Evolutionary conservation across 805 yeast genomes (phyloP).

Genomic region (Ogataea salicorniae): DNA sequence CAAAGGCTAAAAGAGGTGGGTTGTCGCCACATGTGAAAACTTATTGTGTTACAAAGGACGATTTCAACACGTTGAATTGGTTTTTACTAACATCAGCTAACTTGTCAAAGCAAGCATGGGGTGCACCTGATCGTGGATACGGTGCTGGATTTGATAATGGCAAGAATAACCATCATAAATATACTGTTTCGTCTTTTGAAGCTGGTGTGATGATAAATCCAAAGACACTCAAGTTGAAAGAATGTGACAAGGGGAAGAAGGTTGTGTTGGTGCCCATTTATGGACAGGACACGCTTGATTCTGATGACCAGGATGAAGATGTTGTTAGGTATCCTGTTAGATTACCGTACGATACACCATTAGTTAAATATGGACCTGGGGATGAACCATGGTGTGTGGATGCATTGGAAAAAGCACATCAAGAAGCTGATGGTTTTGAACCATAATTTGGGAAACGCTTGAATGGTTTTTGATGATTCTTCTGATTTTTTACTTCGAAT

Average conservation of each 20-base stretch:
- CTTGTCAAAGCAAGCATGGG: constrained; percentile 80
- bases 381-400: constrained; percentile 51
- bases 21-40: constrained; percentile 61
- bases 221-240: constrained; percentile 14
- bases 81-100: constrained; percentile 70
- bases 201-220: constrained; percentile 47
- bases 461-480: no score
- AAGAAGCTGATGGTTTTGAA: not conserved
- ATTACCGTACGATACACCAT: constrained; percentile 53
- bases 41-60: constrained; percentile 49
- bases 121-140: constrained; percentile 33
- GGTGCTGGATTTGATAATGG: constrained; percentile 11
- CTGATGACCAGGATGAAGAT: not conserved
- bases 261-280: constrained; percentile 38
- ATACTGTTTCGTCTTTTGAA: constrained; percentile 42
- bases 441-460: no score
- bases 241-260: constrained; percentile 2
- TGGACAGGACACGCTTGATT: constrained; percentile 30
- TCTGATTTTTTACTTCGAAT: no score
- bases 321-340: constrained; percentile 33
- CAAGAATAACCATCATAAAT: constrained; percentile 20
- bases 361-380: constrained; percentile 30
- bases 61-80: constrained; percentile 56
- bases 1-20: constrained; percentile 22
- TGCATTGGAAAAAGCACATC: constrained; percentile 11